A percentile compares a stretch with the other conserved stretches of the same genome.
Evolutionary conservation across 495 filamentous ascomycete species (phyloP).

Genomic region (Podospora tetraspora): DNA sequence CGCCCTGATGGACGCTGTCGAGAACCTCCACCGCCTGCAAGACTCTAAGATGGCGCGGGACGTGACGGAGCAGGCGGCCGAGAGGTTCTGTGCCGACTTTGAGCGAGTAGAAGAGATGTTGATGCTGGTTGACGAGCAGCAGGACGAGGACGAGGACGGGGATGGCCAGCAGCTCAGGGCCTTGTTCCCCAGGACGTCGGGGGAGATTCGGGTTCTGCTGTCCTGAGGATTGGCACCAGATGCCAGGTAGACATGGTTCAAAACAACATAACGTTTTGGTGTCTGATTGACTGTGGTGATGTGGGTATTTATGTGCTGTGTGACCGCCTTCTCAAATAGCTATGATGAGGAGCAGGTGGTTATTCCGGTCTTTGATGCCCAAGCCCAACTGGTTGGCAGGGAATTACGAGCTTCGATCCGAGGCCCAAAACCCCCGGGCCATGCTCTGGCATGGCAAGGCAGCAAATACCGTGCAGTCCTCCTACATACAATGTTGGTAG

Average conservation of each 20-base stretch:
- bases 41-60: conserved; percentile 63
- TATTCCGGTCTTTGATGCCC: background rate
- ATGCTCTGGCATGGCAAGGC: background rate
- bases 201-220: conserved; percentile 77
- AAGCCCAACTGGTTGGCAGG: background rate
- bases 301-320: too few species aligned
- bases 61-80: conserved; percentile 78
- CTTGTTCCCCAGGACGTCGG: conserved; percentile 76
- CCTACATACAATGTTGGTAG: background rate
- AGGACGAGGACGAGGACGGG: conserved; percentile 35
- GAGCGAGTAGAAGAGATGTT: conserved; percentile 71
- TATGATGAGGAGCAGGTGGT: too few species aligned
- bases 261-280: background rate
- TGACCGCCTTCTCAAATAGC: too few species aligned
- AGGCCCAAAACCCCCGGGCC: too few species aligned
- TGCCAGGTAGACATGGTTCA: background rate
- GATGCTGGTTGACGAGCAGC: conserved; percentile 41
- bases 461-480: background rate
- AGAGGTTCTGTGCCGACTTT: conserved; percentile 85
- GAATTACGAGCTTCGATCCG: too few species aligned
- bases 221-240: conserved; percentile 10
- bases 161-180: conserved; percentile 48
- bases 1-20: conserved; percentile 83
- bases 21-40: conserved; percentile 68
- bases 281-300: too few species aligned